Conservation (phyloP, 2,329 filamentous ascomycete species). For the Ophiostoma angusticollis region DNA sequence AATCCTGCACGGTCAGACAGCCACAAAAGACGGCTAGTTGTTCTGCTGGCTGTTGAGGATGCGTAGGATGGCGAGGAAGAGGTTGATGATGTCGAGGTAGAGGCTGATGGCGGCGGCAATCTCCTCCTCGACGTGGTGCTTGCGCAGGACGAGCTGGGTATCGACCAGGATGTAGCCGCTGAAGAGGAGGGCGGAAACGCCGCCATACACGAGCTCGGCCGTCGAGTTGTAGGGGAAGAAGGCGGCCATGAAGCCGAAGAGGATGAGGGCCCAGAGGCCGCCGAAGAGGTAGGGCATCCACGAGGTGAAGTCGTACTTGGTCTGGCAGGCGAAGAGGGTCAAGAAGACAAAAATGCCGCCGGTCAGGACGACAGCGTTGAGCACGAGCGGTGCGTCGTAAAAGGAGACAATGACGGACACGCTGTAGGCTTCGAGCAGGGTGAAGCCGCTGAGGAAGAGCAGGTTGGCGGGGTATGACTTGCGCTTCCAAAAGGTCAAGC, state of each 20-base stretch:
- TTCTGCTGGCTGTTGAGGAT: constrained; percentile 94
- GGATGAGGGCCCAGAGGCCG: constrained; percentile 72
- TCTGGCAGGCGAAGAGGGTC: constrained; percentile 86
- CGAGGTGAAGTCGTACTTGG: constrained; percentile 93
- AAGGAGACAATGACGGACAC: constrained; percentile 88
- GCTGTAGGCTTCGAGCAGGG: constrained; percentile 81
- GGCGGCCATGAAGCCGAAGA: constrained; percentile 84
- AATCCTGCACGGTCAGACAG: too few relatives aligned
- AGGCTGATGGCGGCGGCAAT: constrained; percentile 90
- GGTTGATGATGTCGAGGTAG: constrained; percentile 92
- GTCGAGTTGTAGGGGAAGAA: constrained; percentile 81
- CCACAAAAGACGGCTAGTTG: constrained; percentile 66
- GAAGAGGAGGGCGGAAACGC: constrained; percentile 74
- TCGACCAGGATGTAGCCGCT: constrained; percentile 91
- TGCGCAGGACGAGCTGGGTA: constrained; percentile 87
- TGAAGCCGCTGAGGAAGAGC: constrained; percentile 83
- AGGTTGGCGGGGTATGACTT: constrained; percentile 93
- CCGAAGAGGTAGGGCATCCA: constrained; percentile 96
- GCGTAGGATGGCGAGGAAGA: constrained; percentile 89
- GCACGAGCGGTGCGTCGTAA: constrained; percentile 70
- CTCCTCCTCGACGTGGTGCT: constrained; percentile 96
- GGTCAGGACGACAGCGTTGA: constrained; percentile 83
- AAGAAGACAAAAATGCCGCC: constrained; percentile 69
- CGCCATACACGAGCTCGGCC: constrained; percentile 75
- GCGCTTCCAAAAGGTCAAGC: constrained; percentile 88